A percentile compares a stretch with the other conserved stretches of the same genome.
phyloP scores from a whole-genome alignment of 2,329 filamentous ascomycete genomes.

The Hortaea sp. region DNA sequence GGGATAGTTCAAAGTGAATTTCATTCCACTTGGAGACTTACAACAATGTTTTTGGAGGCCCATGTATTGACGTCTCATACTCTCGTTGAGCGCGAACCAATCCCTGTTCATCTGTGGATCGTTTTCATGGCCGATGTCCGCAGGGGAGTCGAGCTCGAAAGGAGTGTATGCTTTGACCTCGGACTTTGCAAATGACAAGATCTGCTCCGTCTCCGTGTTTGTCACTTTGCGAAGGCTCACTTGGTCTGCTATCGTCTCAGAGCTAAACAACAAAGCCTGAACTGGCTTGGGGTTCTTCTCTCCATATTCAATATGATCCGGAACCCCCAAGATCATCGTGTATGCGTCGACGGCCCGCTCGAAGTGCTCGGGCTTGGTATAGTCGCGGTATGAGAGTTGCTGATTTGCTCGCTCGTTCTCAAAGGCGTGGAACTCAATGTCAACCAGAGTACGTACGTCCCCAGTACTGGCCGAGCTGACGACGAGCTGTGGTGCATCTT shows the following conservation, averaged over 20 bases:
- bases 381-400: conserved; percentile 22
- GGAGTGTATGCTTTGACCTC: conserved; percentile 20
- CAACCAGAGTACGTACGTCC: conserved; percentile 22
- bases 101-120: conserved; percentile 24
- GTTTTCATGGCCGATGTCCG: conserved; percentile 20
- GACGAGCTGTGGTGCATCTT: conserved; percentile 11
- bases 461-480: conserved; percentile 13
- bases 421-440: conserved; percentile 35
- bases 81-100: conserved; percentile 26
- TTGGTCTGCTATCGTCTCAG: neutral
- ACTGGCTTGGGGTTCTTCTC: neutral
- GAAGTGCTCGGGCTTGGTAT: conserved; percentile 17
- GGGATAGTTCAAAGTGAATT: neutral
- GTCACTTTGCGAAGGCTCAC: conserved; percentile 21
- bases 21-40: conserved; percentile 8
- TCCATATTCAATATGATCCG: neutral
- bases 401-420: conserved; percentile 24
- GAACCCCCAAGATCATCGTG: neutral
- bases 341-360: conserved; percentile 14
- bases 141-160: conserved; percentile 18
- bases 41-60: conserved; percentile 20
- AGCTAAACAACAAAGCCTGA: neutral
- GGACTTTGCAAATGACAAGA: conserved; percentile 23
- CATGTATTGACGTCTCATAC: conserved; percentile 18
- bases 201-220: conserved; percentile 15